Percentiles rank a stretch among this genome's conserved stretches.
Conservation (phyloP, 1,284 basidiomycete species). For the Cryptococcus floricola region DNA sequence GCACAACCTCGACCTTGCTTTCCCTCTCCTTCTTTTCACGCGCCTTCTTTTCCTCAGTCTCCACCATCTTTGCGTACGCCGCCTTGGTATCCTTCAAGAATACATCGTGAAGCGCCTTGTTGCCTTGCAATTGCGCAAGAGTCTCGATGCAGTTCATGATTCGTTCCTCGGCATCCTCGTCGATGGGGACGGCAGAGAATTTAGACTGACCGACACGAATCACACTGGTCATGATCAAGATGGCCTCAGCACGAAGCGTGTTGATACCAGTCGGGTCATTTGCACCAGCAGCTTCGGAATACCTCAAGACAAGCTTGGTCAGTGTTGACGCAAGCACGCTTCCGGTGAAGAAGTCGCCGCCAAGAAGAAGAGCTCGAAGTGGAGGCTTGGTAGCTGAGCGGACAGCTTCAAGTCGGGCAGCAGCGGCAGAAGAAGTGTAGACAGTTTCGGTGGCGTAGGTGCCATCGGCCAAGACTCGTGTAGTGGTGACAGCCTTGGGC, state of each 20-base stretch:
- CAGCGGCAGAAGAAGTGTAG: constrained; percentile 65
- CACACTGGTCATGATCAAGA: constrained; percentile 97
- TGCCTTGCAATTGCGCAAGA: constrained; percentile 65
- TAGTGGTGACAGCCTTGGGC: constrained; percentile 53
- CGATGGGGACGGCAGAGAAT: constrained; percentile 87
- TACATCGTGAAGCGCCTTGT: constrained; percentile 67
- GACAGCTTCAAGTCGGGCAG: constrained; percentile 69
- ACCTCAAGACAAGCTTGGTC: constrained; percentile 87
- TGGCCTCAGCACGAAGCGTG: constrained; percentile 82
- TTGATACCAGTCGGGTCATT: constrained; percentile 63
- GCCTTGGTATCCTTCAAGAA: constrained; percentile 90
- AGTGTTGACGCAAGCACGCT: constrained; percentile 82
- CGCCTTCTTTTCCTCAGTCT: constrained; percentile 85
- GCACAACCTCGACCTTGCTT: constrained; percentile 67
- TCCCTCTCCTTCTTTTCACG: constrained; percentile 81
- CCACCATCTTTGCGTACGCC: constrained; percentile 92
- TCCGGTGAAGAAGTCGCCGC: constrained; percentile 96
- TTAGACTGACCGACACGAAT: constrained; percentile 97
- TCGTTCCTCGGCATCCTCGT: constrained; percentile 95
- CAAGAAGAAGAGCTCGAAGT: constrained; percentile 80
- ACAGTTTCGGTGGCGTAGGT: constrained; percentile 97
- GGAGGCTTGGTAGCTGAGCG: constrained; percentile 88
- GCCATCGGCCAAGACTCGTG: constrained; percentile 83
- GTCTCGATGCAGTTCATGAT: constrained; percentile 97
- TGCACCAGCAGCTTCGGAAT: constrained; percentile 56